Evolutionary conservation across 192 early-diverging fungal genomes (phyloP).

Genomic region (Linnemannia hyalina): DNA sequence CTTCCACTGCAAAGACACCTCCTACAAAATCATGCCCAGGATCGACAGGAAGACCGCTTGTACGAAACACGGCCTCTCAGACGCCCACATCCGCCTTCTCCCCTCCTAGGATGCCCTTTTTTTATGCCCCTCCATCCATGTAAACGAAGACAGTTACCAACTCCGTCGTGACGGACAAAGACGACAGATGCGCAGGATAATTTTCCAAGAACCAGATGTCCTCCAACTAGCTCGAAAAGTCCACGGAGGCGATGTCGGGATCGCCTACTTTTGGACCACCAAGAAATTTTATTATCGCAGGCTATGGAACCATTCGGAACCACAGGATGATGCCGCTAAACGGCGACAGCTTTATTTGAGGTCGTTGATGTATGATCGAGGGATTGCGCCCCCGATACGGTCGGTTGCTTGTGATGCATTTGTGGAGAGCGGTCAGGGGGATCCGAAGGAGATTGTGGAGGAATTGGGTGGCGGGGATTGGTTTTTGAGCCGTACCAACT

Average conservation of each 20-base stretch:
- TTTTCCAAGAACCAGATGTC: not conserved
- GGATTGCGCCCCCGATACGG: not conserved
- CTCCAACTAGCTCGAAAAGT: not conserved
- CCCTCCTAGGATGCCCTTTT: not conserved
- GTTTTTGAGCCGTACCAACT: not conserved
- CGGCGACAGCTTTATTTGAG: not conserved
- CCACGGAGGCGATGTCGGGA: not conserved
- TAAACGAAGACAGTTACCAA: not conserved
- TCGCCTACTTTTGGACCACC: not conserved
- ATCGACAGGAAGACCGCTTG: not conserved
- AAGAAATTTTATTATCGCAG: too few species aligned
- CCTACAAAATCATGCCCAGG: not conserved
- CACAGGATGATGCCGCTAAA: not conserved
- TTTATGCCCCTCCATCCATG: not conserved
- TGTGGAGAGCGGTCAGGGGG: not conserved
- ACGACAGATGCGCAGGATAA: too few species aligned
- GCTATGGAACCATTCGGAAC: not conserved
- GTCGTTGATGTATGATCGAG: not conserved
- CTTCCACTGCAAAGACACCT: not conserved
- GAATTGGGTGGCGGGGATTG: not conserved
- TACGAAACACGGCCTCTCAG: not conserved
- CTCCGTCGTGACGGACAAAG: too few species aligned
- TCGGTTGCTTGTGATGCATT: not conserved
- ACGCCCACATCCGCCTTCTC: not conserved
- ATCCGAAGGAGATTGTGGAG: not conserved